A percentile compares a stretch with the other conserved stretches of the same genome.
Evolutionary conservation across 176 grass and related monocot genomes (phyloP).

Genomic region (Eleusine indica): DNA sequence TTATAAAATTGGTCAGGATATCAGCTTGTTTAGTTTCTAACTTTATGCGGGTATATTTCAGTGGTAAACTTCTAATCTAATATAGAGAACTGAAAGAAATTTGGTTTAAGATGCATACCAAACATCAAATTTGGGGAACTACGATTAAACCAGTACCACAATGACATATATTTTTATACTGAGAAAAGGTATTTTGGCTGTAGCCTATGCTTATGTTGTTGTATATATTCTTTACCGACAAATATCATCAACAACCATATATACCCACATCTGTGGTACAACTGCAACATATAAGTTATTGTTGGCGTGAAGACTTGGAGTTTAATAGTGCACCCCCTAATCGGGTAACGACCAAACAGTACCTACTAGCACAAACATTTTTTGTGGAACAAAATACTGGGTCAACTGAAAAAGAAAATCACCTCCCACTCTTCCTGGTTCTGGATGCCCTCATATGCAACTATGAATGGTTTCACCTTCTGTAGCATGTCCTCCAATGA

Average conservation of each 20-base stretch:
- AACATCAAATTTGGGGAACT: neutral
- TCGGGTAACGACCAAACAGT: neutral
- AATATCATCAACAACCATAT: neutral
- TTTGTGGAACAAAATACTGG: neutral
- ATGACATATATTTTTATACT: constrained; percentile 2
- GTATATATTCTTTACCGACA: constrained; percentile 27
- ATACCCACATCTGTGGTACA: neutral
- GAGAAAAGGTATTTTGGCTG: neutral
- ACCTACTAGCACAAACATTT: constrained; percentile 21
- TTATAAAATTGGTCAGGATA: neutral
- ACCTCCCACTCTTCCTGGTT: constrained; percentile 97
- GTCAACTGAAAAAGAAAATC: constrained; percentile 32
- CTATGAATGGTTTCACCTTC: constrained; percentile 81
- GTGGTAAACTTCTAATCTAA: constrained; percentile 6
- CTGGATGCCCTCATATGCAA: constrained; percentile 76
- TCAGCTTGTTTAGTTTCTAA: neutral
- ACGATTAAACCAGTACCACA: neutral
- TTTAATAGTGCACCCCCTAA: neutral
- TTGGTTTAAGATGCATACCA: constrained; percentile 7
- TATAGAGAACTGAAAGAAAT: neutral
- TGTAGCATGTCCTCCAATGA: constrained; percentile 70
- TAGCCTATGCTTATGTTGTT: neutral
- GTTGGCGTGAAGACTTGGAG: neutral
- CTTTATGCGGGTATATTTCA: neutral
- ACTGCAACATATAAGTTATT: neutral